Conservation (phyloP, 2,329 filamentous ascomycete genomes). For the Mycosphaerella arachidis region DNA sequence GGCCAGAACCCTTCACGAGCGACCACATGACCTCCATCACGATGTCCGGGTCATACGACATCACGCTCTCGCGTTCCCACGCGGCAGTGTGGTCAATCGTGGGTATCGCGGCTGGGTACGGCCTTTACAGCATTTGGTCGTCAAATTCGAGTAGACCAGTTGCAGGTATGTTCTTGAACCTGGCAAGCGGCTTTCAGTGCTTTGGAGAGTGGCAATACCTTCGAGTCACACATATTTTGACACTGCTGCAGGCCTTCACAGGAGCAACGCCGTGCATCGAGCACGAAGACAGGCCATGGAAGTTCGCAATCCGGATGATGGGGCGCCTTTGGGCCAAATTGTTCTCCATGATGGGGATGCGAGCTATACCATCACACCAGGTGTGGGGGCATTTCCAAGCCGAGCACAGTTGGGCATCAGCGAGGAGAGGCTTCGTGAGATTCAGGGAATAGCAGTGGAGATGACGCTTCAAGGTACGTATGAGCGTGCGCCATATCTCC, state of each 20-base stretch:
- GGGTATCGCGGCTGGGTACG: conserved; percentile 53
- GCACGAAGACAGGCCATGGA: conserved; percentile 6
- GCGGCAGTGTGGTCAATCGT: conserved; percentile 55
- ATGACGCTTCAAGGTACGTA: not conserved
- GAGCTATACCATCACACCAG: conserved; percentile 12
- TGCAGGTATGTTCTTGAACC: not conserved
- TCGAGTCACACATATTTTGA: not conserved
- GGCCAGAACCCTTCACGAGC: not conserved
- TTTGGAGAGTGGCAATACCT: not conserved
- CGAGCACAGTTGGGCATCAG: conserved; percentile 6
- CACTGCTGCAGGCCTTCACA: conserved; percentile 10
- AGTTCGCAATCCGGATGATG: conserved; percentile 6
- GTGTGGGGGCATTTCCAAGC: conserved; percentile 7
- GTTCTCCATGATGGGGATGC: conserved; percentile 11
- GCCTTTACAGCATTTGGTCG: conserved; percentile 56
- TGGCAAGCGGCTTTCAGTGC: not conserved
- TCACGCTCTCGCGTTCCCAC: conserved; percentile 34
- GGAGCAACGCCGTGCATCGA: conserved; percentile 23
- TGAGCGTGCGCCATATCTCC: not conserved
- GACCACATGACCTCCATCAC: conserved; percentile 15
- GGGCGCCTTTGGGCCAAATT: conserved; percentile 15
- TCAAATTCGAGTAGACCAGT: conserved; percentile 7
- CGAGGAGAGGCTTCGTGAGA: not conserved
- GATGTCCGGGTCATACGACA: conserved; percentile 16
- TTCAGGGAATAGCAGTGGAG: not conserved